A percentile compares a stretch with the other conserved stretches of the same genome.
Conservation (phyloP, 805 yeast genomes). For the Yamadazyma endophytica region DNA sequence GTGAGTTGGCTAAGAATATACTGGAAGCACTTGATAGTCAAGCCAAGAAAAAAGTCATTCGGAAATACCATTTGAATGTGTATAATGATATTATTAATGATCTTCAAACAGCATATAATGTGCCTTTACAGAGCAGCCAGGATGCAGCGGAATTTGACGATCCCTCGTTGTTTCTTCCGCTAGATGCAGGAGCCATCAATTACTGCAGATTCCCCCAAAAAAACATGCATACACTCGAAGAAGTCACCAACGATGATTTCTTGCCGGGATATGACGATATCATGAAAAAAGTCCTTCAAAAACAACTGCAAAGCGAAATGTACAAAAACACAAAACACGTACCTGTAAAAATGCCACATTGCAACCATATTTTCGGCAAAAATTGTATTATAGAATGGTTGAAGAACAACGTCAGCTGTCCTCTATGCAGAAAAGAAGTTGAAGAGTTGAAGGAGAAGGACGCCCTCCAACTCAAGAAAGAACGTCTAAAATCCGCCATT, state of each 20-base stretch:
- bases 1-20: too few relatives aligned
- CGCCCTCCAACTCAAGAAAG: slow-evolving; percentile 10
- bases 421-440: slow-evolving; percentile 37
- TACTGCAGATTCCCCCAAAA: slow-evolving; percentile 25
- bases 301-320: slow-evolving; percentile 10
- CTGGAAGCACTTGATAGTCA: slow-evolving; percentile 1
- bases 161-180: slow-evolving; percentile 30
- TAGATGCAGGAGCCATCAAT: slow-evolving; percentile 19
- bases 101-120: not conserved
- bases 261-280: slow-evolving; percentile 24
- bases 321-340: slow-evolving; percentile 19
- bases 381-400: slow-evolving; percentile 41
- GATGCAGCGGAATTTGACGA: slow-evolving; percentile 18
- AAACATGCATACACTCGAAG: slow-evolving; percentile 17
- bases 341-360: slow-evolving; percentile 39
- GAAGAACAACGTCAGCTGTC: slow-evolving; percentile 35
- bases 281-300: slow-evolving; percentile 7
- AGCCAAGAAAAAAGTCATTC: not conserved
- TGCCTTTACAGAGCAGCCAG: not conserved
- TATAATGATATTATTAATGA: not conserved
- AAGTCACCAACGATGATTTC: slow-evolving; percentile 16
- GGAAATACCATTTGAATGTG: slow-evolving; percentile 1
- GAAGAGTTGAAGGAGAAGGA: slow-evolving; percentile 20
- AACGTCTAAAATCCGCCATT: slow-evolving; percentile 10
- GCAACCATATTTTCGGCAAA: slow-evolving; percentile 39